phyloP scores from a whole-genome alignment of 441 rosid genomes.

The Codiaeum variegatum region DNA sequence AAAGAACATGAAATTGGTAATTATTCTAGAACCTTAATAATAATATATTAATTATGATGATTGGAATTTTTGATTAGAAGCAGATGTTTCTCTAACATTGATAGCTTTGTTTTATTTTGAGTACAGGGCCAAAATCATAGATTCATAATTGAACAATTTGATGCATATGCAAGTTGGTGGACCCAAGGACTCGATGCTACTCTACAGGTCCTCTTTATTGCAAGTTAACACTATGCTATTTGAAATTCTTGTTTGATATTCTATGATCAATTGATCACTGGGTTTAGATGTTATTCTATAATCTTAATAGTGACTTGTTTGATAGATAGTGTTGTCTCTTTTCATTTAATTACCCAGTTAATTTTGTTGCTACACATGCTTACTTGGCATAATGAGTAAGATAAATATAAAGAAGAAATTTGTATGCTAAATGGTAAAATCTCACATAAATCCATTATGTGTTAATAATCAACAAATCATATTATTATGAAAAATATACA shows the following conservation, averaged over 20 bases:
- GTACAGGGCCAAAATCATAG: constrained; percentile 38
- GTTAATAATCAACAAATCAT: neutral
- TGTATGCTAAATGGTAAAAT: neutral
- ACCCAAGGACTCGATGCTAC: constrained; percentile 93
- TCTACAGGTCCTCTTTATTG: constrained; percentile 65
- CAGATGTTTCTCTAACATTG: constrained; percentile 15
- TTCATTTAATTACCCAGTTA: neutral
- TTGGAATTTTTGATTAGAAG: neutral
- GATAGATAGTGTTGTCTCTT: neutral
- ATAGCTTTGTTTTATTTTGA: constrained; percentile 13
- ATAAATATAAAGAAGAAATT: neutral
- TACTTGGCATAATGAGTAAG: neutral
- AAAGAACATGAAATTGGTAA: too few relatives aligned
- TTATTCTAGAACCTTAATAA: too few relatives aligned
- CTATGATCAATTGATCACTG: neutral
- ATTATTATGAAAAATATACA: too few relatives aligned
- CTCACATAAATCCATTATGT: neutral
- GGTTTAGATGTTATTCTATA: neutral
- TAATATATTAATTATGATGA: too few relatives aligned
- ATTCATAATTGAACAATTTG: constrained; percentile 69
- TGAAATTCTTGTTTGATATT: neutral
- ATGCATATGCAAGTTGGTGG: constrained; percentile 99
- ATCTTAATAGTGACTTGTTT: neutral
- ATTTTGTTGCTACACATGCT: neutral
- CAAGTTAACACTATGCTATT: constrained; percentile 4